A percentile compares a stretch with the other conserved stretches of the same genome.
These are phyloP conservation scores for Cryptococcus wingfieldii DNA, from an alignment of 1,284 basidiomycete species.

Conservation along the genomic window DNA sequence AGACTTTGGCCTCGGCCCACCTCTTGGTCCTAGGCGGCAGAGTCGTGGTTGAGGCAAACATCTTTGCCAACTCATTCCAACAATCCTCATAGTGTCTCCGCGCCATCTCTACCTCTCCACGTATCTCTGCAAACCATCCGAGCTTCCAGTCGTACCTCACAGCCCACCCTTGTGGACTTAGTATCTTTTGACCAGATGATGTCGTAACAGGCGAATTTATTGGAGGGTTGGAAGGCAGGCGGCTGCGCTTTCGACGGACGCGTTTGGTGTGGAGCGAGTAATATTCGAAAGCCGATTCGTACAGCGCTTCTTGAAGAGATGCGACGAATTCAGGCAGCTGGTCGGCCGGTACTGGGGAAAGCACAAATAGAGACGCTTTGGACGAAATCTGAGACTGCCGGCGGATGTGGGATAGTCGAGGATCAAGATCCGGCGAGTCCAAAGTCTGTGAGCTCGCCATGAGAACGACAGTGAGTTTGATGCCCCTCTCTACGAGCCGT, in stretches of 20 bases:
- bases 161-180: constrained; percentile 85
- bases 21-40: constrained; percentile 89
- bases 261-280: constrained; percentile 88
- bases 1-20: constrained; percentile 96
- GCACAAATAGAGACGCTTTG: constrained; percentile 84
- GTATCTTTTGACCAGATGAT: constrained; percentile 49
- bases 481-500: constrained; percentile 71
- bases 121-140: constrained; percentile 90
- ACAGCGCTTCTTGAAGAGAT: constrained; percentile 80
- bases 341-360: constrained; percentile 76
- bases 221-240: constrained; percentile 56
- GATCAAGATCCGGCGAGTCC: constrained; percentile 77
- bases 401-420: constrained; percentile 76
- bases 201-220: constrained; percentile 51
- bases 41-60: constrained; percentile 81
- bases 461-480: constrained; percentile 93
- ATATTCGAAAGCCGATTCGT: constrained; percentile 83
- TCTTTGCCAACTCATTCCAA: constrained; percentile 70
- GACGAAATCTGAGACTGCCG: constrained; percentile 84
- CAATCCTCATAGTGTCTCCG: constrained; percentile 89
- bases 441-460: constrained; percentile 79
- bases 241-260: constrained; percentile 79
- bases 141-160: constrained; percentile 97
- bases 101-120: constrained; percentile 83
- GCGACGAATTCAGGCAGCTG: constrained; percentile 79